Evolutionary conservation across 2,329 filamentous ascomycete genomes (phyloP), one percentile per base, ranked within the genome.

Genomic region (Fusarium sublunatum): DNA sequence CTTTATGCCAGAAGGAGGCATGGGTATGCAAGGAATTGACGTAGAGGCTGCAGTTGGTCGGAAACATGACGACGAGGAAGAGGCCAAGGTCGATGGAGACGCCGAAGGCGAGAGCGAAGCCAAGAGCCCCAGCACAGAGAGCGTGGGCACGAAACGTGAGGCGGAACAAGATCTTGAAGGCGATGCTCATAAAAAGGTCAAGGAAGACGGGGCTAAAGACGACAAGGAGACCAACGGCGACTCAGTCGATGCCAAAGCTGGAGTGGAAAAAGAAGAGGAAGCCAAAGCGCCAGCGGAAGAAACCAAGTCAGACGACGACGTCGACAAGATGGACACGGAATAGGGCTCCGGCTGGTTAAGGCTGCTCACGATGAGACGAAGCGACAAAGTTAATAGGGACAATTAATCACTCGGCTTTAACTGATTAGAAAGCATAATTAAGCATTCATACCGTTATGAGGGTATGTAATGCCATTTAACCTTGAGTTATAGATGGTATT

Each of bases 41-140:
- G 75, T 88, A 22, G 85, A 86, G 70, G 85, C 85, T 19, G 86
- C 86, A 5, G 84, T 88, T 5, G 86, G 86, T 1, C 77, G 86
- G 24, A 85, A 81, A 58, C 71, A 76, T 45, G 68, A 71, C 26
- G 67, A 70, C 22, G 67, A 68, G n/a, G 71, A 74, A 28, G 69
- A 72, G 15, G 51, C 35, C 25, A 63, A 63, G 24, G 32, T 34
- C 25, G 65, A 57, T 19, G 57, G 67, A 46, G 61, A 64, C 28
- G 66, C 59, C 48, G 65, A 69, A 7, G 71, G 66, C 9, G 54
- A 50, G 15, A 70, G 73, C 53, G 74, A 75, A 60, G 72, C 65
- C 39, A 66, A 65, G 53, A 70, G 71, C 46, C 70, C 73, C 6
- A 45, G 67, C 38, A 62, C 71, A 4, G 74, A 75, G 53, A 75